A percentile compares a stretch with the other conserved stretches of the same genome.
phyloP scores from a whole-genome alignment of 208 protist genomes.

The Acanthamoeba healyi region DNA sequence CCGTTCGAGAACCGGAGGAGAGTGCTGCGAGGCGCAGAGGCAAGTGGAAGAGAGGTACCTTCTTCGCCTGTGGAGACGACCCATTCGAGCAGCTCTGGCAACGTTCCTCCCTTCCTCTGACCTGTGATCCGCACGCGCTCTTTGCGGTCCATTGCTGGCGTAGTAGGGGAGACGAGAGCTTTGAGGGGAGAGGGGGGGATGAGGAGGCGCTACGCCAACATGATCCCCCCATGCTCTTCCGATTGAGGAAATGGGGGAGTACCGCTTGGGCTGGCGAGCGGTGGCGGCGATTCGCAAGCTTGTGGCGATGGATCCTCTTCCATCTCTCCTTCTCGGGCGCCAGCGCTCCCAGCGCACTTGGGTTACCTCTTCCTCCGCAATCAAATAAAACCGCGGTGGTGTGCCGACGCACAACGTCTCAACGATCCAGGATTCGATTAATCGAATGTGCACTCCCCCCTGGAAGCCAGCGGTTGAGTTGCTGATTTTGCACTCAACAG shows the following conservation, averaged over 20 bases:
- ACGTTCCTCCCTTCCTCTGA: neutral
- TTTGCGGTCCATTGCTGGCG: neutral
- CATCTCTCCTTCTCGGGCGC: neutral
- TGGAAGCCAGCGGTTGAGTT: too few species aligned
- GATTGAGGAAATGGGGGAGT: too few species aligned
- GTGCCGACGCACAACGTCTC: too few species aligned
- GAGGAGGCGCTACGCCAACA: too few species aligned
- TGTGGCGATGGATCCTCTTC: neutral
- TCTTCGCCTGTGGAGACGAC: conserved; percentile 4
- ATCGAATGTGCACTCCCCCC: too few species aligned
- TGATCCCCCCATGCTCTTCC: too few species aligned
- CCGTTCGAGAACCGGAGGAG: neutral
- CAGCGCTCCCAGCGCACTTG: neutral
- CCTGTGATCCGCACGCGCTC: neutral
- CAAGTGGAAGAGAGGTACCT: neutral
- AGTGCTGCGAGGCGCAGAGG: neutral
- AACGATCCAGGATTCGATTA: too few species aligned
- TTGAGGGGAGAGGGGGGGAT: too few species aligned
- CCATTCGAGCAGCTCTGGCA: conserved; percentile 33
- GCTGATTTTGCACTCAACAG: too few species aligned
- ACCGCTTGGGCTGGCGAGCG: neutral
- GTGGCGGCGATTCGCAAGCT: neutral
- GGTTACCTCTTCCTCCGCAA: too few species aligned
- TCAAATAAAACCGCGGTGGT: neutral
- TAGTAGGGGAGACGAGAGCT: too few species aligned